Percentiles rank a stretch among this genome's conserved stretches.
phyloP scores from a whole-genome alignment of 441 rosid species.

The Aquilaria agallochum region DNA sequence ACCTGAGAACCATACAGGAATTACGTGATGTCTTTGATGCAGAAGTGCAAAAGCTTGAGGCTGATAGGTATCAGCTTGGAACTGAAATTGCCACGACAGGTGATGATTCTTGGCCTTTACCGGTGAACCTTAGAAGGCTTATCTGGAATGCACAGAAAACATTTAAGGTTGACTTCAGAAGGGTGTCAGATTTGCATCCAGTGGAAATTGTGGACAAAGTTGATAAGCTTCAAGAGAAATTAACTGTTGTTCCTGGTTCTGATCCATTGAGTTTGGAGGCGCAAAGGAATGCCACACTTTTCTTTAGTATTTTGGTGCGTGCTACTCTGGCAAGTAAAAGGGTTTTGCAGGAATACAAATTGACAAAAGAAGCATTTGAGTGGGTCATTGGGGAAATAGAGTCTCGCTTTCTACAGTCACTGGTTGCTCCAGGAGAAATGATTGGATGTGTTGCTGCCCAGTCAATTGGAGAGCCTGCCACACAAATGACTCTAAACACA shows the following conservation, averaged over 20 bases:
- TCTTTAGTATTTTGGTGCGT: conserved; percentile 91
- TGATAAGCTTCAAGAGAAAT: conserved; percentile 96
- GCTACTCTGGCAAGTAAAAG: conserved; percentile 98
- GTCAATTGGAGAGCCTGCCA: conserved; percentile 99
- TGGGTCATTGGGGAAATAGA: conserved; percentile 99
- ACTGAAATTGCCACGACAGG: conserved; percentile 90
- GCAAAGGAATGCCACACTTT: conserved; percentile 96
- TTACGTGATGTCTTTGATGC: conserved; percentile 91
- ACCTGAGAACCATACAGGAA: conserved; percentile 80
- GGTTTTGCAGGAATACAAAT: conserved; percentile 95
- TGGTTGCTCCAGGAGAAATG: conserved; percentile 99
- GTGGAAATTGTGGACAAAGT: conserved; percentile 97
- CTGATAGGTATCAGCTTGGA: conserved; percentile 77
- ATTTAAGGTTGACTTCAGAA: conserved; percentile 76
- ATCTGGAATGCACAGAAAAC: conserved; percentile 97
- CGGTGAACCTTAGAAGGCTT: conserved; percentile 86
- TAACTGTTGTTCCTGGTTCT: conserved; percentile 93
- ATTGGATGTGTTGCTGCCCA: conserved; percentile 99
- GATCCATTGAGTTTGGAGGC: conserved; percentile 96
- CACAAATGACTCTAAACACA: conserved; percentile 99
- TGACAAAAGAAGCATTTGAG: conserved; percentile 95
- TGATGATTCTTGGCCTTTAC: conserved; percentile 88
- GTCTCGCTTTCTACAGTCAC: conserved; percentile 85
- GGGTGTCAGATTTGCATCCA: conserved; percentile 89
- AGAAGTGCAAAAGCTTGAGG: conserved; percentile 83